Evolutionary conservation across 2,329 filamentous ascomycete species (phyloP).

Genomic region (Monosporascus sp.): DNA sequence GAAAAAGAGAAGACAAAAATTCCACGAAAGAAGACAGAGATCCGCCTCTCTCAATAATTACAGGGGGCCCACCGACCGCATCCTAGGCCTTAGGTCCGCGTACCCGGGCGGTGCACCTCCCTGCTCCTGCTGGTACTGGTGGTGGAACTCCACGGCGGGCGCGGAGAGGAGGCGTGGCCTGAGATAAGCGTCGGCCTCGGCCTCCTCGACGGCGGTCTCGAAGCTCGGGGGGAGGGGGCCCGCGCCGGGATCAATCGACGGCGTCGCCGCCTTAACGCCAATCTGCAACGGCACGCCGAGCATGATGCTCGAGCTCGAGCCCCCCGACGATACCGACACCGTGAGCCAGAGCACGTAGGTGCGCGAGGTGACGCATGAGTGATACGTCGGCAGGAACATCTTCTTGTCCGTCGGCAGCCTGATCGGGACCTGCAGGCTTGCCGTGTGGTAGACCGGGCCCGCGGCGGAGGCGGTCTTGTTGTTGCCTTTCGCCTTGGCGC

Average conservation of each 20-base stretch:
- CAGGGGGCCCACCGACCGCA: not conserved
- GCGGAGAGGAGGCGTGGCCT: slow-evolving; percentile 34
- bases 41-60: too few species aligned
- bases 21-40: too few species aligned
- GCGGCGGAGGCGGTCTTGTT: slow-evolving; percentile 9
- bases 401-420: slow-evolving; percentile 41
- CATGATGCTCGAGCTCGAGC: slow-evolving; percentile 37
- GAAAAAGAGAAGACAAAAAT: too few species aligned
- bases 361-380: slow-evolving; percentile 52
- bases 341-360: slow-evolving; percentile 47
- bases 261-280: slow-evolving; percentile 32
- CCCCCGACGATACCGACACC: slow-evolving; percentile 34
- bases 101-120: slow-evolving; percentile 32
- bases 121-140: not conserved
- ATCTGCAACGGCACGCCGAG: slow-evolving; percentile 48
- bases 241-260: not conserved
- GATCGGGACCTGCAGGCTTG: slow-evolving; percentile 43
- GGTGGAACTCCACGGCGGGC: slow-evolving; percentile 27
- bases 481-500: slow-evolving; percentile 9
- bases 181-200: slow-evolving; percentile 39
- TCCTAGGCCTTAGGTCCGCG: slow-evolving; percentile 6
- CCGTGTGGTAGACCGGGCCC: slow-evolving; percentile 33
- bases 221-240: slow-evolving; percentile 40
- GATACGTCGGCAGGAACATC: slow-evolving; percentile 51
- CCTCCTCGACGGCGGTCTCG: slow-evolving; percentile 42